Base-by-base conservation (phyloP, 2,329 filamentous ascomycete genomes). In the Botrytis elliptica region DNA sequence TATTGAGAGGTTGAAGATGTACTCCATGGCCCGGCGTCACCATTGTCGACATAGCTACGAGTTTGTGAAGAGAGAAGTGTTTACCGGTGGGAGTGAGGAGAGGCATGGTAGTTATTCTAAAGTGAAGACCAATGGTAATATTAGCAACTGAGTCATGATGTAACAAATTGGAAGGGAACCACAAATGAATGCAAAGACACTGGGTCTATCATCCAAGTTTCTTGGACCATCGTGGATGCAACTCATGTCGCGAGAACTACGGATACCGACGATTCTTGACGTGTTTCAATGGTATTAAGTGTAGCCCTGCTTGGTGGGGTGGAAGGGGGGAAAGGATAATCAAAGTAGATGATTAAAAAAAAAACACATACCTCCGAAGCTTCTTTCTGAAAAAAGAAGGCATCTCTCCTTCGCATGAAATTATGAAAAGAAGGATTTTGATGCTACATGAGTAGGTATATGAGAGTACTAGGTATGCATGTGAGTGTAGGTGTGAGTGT, bases 41-140 rank as follows among this genome's bases (percentile, higher is more conserved):
- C 75, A 81, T 79, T 20, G 80, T 81, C 25, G 80, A 79, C 77
- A 80, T 80, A 16, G 78, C 81, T 74, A 82, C 77, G 20, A 82
- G 76, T 72, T 81, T 81, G 74, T 82, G 80, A 46, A 82, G 76
- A 44, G 77, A 78, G 67, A 80, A 79, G 3, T 81, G 78, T 55
- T 81, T 81, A 66, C 77, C 77, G 4, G 77, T 73, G 2, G 79
- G 77, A 42, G 76, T 70, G 68, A 77, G 74, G 59, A 78, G 75
- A 70, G 77, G 75, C 75, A 78, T 78, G 63, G 71, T 72, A 29
- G 63, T 68, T 49, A 72, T 72, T 65, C 71, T 72, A 60, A n/a
- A 38, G 42, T 40, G n/a, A 49, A 46, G 16, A 18, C 29, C 60
- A 40, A 29, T 62, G 22, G n/a, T 29, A 29, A 57, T 22, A 68